A percentile compares a stretch with the other conserved stretches of the same genome.
These are phyloP conservation scores for Coniochaeta sp. DNA, from an alignment of 2,329 filamentous ascomycete species.

Conservation along the genomic window DNA sequence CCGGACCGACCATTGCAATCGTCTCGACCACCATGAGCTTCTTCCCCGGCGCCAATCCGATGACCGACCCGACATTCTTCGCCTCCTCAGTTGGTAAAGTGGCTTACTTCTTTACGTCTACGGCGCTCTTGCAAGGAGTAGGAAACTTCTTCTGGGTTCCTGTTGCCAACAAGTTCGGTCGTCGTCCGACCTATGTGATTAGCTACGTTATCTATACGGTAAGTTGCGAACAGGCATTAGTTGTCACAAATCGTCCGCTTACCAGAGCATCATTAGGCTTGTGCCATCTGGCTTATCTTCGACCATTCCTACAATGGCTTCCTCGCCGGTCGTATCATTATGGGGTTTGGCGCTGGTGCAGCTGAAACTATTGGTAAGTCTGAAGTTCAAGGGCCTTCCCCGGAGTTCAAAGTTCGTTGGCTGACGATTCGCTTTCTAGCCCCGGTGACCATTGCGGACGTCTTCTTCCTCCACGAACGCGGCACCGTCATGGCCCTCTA, in stretches of 20 bases:
- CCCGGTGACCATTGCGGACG: slow-evolving; percentile 44
- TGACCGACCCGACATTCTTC: slow-evolving; percentile 16
- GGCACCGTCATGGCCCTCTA: slow-evolving; percentile 42
- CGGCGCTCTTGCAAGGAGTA: slow-evolving; percentile 39
- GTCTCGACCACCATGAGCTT: slow-evolving; percentile 37
- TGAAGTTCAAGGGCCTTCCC: not conserved
- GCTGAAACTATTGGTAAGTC: slow-evolving; percentile 37
- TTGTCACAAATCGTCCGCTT: not conserved
- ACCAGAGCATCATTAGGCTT: slow-evolving; percentile 11
- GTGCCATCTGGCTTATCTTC: slow-evolving; percentile 34
- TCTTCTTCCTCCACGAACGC: slow-evolving; percentile 51
- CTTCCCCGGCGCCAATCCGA: slow-evolving; percentile 28
- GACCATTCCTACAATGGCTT: slow-evolving; percentile 32
- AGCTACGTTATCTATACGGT: slow-evolving; percentile 35
- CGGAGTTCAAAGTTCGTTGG: not conserved
- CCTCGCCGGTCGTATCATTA: slow-evolving; percentile 38
- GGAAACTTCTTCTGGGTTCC: slow-evolving; percentile 40
- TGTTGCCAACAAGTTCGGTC: slow-evolving; percentile 35
- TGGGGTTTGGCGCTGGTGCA: slow-evolving; percentile 46
- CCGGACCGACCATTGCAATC: slow-evolving; percentile 46
- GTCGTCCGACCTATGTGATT: slow-evolving; percentile 32
- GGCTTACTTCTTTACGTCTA: slow-evolving; percentile 46
- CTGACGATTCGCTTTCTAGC: slow-evolving; percentile 21
- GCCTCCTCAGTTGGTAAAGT: slow-evolving; percentile 30
- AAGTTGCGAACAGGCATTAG: not conserved